phyloP scores from a whole-genome alignment of 2,329 filamentous ascomycete species.

The Huntiella bhutanensis region DNA sequence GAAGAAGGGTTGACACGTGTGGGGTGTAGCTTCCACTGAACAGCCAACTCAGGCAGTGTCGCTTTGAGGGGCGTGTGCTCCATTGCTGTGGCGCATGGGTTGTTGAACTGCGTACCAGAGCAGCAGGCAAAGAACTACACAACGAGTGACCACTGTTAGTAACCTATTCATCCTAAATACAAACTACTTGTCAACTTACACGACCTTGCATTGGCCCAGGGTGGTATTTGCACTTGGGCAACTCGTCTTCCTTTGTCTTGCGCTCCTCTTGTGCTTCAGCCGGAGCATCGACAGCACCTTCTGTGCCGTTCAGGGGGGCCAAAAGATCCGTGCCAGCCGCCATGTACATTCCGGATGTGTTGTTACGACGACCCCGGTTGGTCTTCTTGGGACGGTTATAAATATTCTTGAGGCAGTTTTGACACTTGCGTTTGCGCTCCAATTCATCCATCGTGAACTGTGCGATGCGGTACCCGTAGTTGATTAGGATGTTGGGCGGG shows the following conservation, averaged over 20 bases:
- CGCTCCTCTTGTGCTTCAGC: neutral
- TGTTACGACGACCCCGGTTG: neutral
- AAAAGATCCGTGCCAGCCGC: neutral
- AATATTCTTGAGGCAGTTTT: constrained; percentile 14
- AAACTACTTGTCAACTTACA: constrained; percentile 13
- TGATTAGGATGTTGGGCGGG: neutral
- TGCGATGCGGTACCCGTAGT: constrained; percentile 15
- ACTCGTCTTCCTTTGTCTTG: constrained; percentile 1
- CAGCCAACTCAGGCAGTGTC: constrained; percentile 14
- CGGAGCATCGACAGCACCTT: neutral
- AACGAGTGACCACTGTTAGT: constrained; percentile 12
- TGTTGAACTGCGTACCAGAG: constrained; percentile 12
- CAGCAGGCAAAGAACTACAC: constrained; percentile 18
- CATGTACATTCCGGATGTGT: neutral
- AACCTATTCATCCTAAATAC: neutral
- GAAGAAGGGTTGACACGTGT: constrained; percentile 12
- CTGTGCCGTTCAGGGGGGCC: neutral
- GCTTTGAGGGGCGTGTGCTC: constrained; percentile 13
- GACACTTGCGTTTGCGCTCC: constrained; percentile 18
- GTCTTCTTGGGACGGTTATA: neutral
- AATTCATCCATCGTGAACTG: constrained; percentile 16
- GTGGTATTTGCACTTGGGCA: constrained; percentile 13
- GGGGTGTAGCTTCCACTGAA: constrained; percentile 15
- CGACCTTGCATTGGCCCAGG: constrained; percentile 16
- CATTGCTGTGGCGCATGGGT: constrained; percentile 15